These are phyloP conservation scores for Trichophyton rubrum DNA, from an alignment of 2,329 filamentous ascomycete genomes.

Conservation along the genomic window DNA sequence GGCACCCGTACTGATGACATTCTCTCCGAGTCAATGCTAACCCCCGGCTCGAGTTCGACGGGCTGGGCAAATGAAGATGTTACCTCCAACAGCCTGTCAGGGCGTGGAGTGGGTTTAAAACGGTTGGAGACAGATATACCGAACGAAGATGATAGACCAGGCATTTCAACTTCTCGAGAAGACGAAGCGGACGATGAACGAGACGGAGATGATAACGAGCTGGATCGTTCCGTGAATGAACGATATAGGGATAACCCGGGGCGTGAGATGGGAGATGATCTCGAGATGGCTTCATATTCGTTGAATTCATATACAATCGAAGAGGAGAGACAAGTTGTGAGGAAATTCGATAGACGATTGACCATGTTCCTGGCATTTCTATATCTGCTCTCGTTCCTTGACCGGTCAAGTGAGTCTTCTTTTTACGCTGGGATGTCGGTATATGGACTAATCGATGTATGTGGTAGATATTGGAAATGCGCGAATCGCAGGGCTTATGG, in stretches of 20 bases:
- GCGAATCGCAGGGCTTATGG: constrained; percentile 45
- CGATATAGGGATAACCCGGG: constrained; percentile 6
- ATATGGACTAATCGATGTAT: neutral
- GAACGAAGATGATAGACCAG: constrained; percentile 9
- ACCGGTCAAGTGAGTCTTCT: constrained; percentile 58
- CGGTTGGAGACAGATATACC: constrained; percentile 27
- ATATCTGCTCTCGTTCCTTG: constrained; percentile 75
- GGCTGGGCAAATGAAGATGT: constrained; percentile 16
- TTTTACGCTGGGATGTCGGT: neutral
- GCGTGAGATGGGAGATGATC: constrained; percentile 5
- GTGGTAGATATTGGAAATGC: constrained; percentile 47
- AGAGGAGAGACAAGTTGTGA: constrained; percentile 59
- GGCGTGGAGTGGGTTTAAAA: constrained; percentile 14
- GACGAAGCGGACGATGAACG: constrained; percentile 18
- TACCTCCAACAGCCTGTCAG: neutral
- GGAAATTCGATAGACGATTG: constrained; percentile 63
- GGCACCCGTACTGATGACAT: neutral
- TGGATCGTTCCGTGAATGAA: neutral
- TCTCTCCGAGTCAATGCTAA: constrained; percentile 18
- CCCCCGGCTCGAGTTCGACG: constrained; percentile 23
- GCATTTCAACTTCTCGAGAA: constrained; percentile 14
- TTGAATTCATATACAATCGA: constrained; percentile 38
- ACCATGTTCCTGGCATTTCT: constrained; percentile 71
- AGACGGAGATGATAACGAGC: neutral
- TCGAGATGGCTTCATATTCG: constrained; percentile 5